Percentiles rank a stretch among this genome's conserved stretches.
phyloP scores from a whole-genome alignment of 2,329 filamentous ascomycete genomes.

The Tolypocladium guangdongense region DNA sequence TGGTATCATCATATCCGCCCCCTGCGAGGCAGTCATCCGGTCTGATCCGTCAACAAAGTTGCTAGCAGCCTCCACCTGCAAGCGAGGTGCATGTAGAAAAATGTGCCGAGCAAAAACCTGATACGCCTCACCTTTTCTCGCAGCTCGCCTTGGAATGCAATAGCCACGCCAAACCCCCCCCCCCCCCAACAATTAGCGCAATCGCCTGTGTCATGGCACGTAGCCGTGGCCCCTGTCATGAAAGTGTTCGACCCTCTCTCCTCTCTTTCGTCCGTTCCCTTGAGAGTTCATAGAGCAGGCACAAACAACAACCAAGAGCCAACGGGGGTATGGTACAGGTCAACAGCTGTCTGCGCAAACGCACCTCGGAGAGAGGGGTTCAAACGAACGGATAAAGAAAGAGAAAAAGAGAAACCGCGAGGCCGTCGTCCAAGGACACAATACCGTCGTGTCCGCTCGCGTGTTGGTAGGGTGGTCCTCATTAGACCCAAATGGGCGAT shows the following conservation, averaged over 20 bases:
- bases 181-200: slow-evolving; percentile 3
- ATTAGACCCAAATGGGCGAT: not conserved
- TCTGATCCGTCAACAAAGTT: slow-evolving; percentile 14
- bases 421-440: slow-evolving; percentile 4
- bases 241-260: not conserved
- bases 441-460: slow-evolving; percentile 9
- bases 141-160: slow-evolving; percentile 7
- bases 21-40: slow-evolving; percentile 11
- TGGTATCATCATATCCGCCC: slow-evolving; percentile 22
- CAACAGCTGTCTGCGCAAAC: slow-evolving; percentile 12
- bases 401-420: slow-evolving; percentile 8
- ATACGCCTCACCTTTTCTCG: slow-evolving; percentile 10
- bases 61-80: slow-evolving; percentile 11
- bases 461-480: not conserved
- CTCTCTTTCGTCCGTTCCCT: slow-evolving; percentile 12
- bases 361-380: slow-evolving; percentile 3
- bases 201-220: slow-evolving; percentile 4
- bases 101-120: slow-evolving; percentile 8
- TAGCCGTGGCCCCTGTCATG: slow-evolving; percentile 1
- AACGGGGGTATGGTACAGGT: slow-evolving; percentile 18
- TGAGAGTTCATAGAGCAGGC: slow-evolving; percentile 17
- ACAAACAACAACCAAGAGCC: slow-evolving; percentile 16
- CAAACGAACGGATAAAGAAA: slow-evolving; percentile 7
- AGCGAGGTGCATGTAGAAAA: slow-evolving; percentile 5
- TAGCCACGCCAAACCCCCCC: slow-evolving; percentile 1